Conservation (phyloP, 176 grass and related monocot genomes). For the Melocanna baccifera region DNA sequence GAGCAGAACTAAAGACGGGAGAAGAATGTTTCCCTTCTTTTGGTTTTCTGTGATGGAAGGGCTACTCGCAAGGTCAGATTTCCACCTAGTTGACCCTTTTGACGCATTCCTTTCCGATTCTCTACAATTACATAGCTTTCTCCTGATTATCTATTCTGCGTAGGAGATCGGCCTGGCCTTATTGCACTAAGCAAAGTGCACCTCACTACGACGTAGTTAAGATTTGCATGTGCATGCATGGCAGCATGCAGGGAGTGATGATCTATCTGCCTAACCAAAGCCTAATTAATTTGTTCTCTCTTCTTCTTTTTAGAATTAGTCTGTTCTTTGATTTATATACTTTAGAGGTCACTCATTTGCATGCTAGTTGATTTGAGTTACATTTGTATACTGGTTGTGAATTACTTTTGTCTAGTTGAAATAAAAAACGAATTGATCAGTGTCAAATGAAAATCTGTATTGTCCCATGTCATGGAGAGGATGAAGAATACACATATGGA, state of each 20-base stretch:
- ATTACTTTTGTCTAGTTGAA: background rate
- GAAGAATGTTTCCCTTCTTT: constrained; percentile 21
- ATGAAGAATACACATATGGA: background rate
- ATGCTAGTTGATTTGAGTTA: background rate
- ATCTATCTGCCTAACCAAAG: background rate
- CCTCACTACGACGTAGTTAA: background rate
- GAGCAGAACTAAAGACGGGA: constrained; percentile 36
- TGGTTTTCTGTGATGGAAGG: constrained; percentile 43
- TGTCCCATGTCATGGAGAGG: no score
- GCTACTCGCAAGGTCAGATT: constrained; percentile 58
- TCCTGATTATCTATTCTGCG: background rate
- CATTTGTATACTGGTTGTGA: background rate
- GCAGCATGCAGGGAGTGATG: background rate
- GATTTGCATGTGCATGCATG: constrained; percentile 4
- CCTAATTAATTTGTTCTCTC: background rate
- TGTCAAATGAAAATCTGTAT: background rate
- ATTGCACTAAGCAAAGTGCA: constrained; percentile 32
- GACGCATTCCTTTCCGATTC: constrained; percentile 22
- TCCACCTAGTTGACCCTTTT: constrained; percentile 73
- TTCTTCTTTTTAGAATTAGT: background rate
- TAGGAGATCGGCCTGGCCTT: background rate
- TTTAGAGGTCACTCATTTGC: background rate
- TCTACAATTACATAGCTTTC: constrained; percentile 10
- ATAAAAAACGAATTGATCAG: background rate
- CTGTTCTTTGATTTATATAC: background rate